Evolutionary conservation across 495 filamentous ascomycete species (phyloP), one percentile per base, ranked within the genome.

Genomic region (Chlorociboria aeruginascens): DNA sequence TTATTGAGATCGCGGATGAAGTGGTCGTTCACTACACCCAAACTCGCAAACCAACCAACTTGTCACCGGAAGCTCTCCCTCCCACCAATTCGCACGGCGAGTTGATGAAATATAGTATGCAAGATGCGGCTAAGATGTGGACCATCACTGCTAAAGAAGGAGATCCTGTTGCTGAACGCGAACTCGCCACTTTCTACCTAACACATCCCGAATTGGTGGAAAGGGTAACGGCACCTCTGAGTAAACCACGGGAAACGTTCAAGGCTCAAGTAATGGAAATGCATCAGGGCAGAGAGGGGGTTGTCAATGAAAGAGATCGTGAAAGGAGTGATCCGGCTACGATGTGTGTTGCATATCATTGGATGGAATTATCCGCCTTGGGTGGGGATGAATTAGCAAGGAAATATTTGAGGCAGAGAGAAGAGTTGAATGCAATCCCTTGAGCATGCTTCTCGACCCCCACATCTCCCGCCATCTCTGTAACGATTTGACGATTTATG

Each of bases 321-420:
- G 77, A 82, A 11, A 68, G 82, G 36, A 78, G 78, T 43, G 89
- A 98, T 60, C 88, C 92, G 13, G 80, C 83, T 40, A 87, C 87
- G 8, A 95, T 98, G 84, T 95, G 90, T 59, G 73, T 96, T 45
- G 90, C 93, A 3, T 83, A 95, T 59, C 92, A 98, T 67, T 98
- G 92, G 92, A 97, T 97, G 92, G 88, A 89, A 68, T 68, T 89
- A 51, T 88, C 86, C 35, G 83, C 86, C 48, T 77, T 70, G 44
- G 89, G 90, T 32, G 89, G 89, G 8, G 92, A 98, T 63, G 77
- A 85, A 58, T 71, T 96, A 52, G 92, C 92, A 28, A 80, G 76
- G 61, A 86, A 85, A 61, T 84, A 89, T 63, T 74, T 96, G 64
- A 75, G 84, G 50, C 85, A 90, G 64, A 48, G 58, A 11, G 58